Base-by-base conservation (phyloP, 2,329 filamentous ascomycete genomes). In the Periglandula ipomoeae region DNA sequence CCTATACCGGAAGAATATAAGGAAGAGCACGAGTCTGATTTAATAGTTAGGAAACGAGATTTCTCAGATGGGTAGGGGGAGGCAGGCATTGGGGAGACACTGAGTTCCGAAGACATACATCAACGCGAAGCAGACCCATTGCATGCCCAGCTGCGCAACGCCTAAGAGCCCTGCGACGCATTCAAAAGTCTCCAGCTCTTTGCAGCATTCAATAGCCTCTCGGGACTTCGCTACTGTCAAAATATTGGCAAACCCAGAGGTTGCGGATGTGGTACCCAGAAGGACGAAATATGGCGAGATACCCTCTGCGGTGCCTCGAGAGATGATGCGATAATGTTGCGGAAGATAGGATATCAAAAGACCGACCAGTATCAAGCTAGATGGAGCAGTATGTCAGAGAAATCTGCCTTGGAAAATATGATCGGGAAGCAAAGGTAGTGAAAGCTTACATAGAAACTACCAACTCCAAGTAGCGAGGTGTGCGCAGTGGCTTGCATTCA, bases 221-320 rank as follows among this genome's bases (percentile, higher is more conserved):
- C 87, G 80, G 49, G 88, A 95, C 50, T 82, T 79, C n/a, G 88
- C 87, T 13, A 95, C 79, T 1, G 88, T 85, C 47, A 97, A 72
- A 61, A 98, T 96, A 62, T 97, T 97, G 54, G 87, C 88, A 59
- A 98, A 89, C 23, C 87, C 86, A 43, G 86, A 87, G 46, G 87
- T 95, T 58, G 87, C 87, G 7, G 89, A 94, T 1, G 91, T 91
- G 23, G 87, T 88, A 52, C 93, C 93, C n/a, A 98, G 81, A 2
- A 97, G 79, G 55, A 98, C 83, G 63, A 95, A 98, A 67, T 91
- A 93, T 8, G 93, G 91, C 26, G 90, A 96, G 53, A 98, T 90
- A 53, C 93, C 93, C 65, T 95, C 91, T 20, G 91, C 94, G 13
- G 88, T 93, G 52, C 84, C 81, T 48, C 89, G 81, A 37, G 79